phyloP scores from a whole-genome alignment of 2,329 filamentous ascomycete species.

The Colletotrichum melonis region DNA sequence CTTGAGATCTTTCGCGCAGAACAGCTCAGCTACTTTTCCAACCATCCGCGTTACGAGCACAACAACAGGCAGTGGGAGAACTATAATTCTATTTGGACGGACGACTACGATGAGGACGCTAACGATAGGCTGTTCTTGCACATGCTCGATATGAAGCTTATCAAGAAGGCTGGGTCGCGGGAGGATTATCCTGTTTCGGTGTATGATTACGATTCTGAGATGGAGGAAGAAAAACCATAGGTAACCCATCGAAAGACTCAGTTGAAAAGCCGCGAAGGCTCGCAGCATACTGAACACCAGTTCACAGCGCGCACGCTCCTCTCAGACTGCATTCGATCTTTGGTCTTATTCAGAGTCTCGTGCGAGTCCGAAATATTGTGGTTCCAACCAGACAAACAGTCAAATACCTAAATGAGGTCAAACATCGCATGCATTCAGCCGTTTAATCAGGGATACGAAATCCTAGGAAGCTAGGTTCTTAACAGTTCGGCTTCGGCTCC shows the following conservation, averaged over 20 bases:
- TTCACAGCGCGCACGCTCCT: too few species aligned
- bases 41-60: not conserved
- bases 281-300: too few species aligned
- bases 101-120: not conserved
- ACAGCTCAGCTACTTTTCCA: conserved; percentile 17
- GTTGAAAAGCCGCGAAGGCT: too few species aligned
- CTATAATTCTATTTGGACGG: conserved; percentile 1
- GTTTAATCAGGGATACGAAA: not conserved
- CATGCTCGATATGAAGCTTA: not conserved
- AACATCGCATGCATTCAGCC: not conserved
- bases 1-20: not conserved
- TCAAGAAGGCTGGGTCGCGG: not conserved
- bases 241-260: too few species aligned
- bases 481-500: not conserved
- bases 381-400: not conserved
- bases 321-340: not conserved
- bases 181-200: not conserved
- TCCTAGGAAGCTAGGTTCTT: too few species aligned
- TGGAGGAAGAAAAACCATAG: not conserved
- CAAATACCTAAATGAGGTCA: not conserved
- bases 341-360: not conserved
- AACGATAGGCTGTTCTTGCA: not conserved
- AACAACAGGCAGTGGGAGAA: conserved; percentile 11
- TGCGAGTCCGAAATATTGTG: too few species aligned
- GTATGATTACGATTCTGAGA: not conserved